Evolutionary conservation across 2,329 filamentous ascomycete genomes (phyloP).

Genomic region (Didymella keratinophila): DNA sequence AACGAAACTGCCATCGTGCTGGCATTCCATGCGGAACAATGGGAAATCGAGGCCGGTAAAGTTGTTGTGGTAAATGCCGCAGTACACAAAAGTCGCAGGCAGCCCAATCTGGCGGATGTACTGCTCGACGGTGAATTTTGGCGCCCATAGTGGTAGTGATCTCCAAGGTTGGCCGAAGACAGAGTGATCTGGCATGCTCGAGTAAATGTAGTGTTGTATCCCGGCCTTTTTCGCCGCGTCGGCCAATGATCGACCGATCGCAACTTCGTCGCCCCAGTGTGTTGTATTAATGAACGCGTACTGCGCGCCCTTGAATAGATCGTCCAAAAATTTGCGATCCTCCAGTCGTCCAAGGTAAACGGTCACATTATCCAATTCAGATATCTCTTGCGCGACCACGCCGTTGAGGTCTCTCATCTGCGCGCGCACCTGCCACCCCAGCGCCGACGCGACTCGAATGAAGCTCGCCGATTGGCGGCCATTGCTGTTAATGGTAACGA

Average conservation of each 20-base stretch:
- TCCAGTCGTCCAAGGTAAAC: slow-evolving; percentile 71
- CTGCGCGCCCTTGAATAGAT: slow-evolving; percentile 83
- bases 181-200: slow-evolving; percentile 94
- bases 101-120: slow-evolving; percentile 84
- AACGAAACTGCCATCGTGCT: slow-evolving; percentile 82
- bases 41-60: slow-evolving; percentile 94
- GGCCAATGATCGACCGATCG: slow-evolving; percentile 86
- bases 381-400: slow-evolving; percentile 86
- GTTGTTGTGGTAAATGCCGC: slow-evolving; percentile 99
- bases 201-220: slow-evolving; percentile 93
- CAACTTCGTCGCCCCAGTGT: slow-evolving; percentile 92
- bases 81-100: slow-evolving; percentile 91
- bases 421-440: slow-evolving; percentile 91
- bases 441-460: slow-evolving; percentile 89
- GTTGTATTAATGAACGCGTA: slow-evolving; percentile 98
- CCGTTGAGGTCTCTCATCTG: slow-evolving; percentile 89
- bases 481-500: slow-evolving; percentile 93
- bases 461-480: slow-evolving; percentile 95
- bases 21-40: slow-evolving; percentile 92
- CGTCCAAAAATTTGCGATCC: slow-evolving; percentile 77
- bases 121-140: slow-evolving; percentile 91
- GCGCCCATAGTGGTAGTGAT: slow-evolving; percentile 86
- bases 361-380: slow-evolving; percentile 81
- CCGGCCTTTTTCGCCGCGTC: slow-evolving; percentile 86
- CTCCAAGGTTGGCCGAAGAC: slow-evolving; percentile 80